Conservation (phyloP, 106 monocot species). For the Triglochin maritima region DNA sequence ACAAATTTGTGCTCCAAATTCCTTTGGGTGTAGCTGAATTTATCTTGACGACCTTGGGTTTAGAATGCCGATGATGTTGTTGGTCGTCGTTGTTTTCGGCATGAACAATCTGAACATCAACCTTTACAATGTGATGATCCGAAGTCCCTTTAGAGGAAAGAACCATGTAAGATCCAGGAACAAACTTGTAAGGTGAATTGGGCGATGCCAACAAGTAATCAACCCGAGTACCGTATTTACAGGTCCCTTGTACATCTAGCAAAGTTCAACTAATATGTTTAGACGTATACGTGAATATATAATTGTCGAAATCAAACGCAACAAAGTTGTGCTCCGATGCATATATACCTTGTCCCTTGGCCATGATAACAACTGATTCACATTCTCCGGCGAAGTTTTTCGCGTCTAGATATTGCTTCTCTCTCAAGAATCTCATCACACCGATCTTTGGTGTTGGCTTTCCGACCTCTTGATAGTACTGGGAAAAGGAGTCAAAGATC, state of each 20-base stretch:
- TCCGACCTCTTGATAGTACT: conserved; percentile 21
- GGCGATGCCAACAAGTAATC: conserved; percentile 77
- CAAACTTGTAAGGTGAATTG: conserved; percentile 51
- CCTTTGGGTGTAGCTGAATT: conserved; percentile 27
- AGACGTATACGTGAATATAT: background rate
- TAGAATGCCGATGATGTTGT: conserved; percentile 1
- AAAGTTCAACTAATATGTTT: too few relatives aligned
- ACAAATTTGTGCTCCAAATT: conserved; percentile 30
- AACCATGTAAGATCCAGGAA: conserved; percentile 73
- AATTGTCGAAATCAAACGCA: background rate
- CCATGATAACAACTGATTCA: conserved; percentile 66
- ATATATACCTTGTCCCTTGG: conserved; percentile 73
- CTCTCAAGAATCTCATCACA: conserved; percentile 70
- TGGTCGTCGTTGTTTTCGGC: background rate
- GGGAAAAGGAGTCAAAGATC: conserved; percentile 21
- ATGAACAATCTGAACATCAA: conserved; percentile 32
- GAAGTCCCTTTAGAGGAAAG: conserved; percentile 78
- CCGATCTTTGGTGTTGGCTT: conserved; percentile 81
- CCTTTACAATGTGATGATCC: conserved; percentile 33
- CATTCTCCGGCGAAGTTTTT: conserved; percentile 82
- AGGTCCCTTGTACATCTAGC: conserved; percentile 81
- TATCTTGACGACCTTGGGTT: conserved; percentile 38
- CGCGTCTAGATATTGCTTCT: conserved; percentile 51
- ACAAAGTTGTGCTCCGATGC: background rate
- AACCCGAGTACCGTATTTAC: conserved; percentile 75